A percentile compares a stretch with the other conserved stretches of the same genome.
Evolutionary conservation across 106 monocot genomes (phyloP).

Genomic region (Acorus calamus): DNA sequence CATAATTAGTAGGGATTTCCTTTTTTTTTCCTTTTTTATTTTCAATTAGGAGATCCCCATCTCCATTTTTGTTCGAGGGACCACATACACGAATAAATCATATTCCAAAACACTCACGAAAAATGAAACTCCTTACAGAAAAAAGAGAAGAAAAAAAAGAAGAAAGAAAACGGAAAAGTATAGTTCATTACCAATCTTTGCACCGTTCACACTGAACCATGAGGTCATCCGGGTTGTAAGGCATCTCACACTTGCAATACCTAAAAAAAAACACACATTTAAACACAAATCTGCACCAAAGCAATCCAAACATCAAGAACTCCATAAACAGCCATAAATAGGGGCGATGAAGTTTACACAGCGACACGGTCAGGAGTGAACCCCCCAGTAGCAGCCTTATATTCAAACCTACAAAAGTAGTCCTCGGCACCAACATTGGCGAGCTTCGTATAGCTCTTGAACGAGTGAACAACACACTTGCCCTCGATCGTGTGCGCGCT

Average conservation of each 20-base stretch:
- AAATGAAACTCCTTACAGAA: no score
- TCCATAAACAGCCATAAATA: not conserved
- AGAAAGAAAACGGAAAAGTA: no score
- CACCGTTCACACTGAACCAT: conserved; percentile 60
- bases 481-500: conserved; percentile 70
- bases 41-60: no score
- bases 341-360: conserved; percentile 13
- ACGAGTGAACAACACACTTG: conserved; percentile 62
- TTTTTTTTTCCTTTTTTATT: no score
- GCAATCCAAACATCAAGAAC: not conserved
- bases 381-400: conserved; percentile 39
- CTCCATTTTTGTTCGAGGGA: no score
- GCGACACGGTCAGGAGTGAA: conserved; percentile 43
- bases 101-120: no score
- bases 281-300: not conserved
- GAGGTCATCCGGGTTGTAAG: conserved; percentile 58
- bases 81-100: no score
- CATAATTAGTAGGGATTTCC: no score
- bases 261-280: conserved; percentile 1
- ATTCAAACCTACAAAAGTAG: conserved; percentile 42
- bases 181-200: conserved; percentile 33
- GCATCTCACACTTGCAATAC: conserved; percentile 61
- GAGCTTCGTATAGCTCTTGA: conserved; percentile 72
- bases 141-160: no score
- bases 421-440: conserved; percentile 42